Base-by-base conservation (phyloP, 2,329 filamentous ascomycete species). In the Hymenoscyphus scutula region DNA sequence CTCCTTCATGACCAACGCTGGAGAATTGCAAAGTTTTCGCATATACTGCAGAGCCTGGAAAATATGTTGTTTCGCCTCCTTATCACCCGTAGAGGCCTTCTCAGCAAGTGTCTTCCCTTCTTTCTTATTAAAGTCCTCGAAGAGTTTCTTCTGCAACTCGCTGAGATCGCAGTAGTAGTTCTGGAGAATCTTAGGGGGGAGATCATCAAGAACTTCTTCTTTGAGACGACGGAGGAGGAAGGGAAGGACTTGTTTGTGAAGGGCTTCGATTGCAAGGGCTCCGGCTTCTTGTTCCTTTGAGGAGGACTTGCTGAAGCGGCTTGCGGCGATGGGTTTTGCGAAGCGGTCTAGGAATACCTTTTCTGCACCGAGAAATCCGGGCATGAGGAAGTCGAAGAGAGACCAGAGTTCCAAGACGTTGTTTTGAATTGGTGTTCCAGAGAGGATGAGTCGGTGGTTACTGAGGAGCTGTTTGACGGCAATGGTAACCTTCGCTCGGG, bases 1-100 rank as follows among this genome's bases (percentile, higher is more conserved):
- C 59, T 95, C 92, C 73, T 97, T 98, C 82, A 99, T 91, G 10
- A 99, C 95, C 68, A 99, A 83, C 0, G 95, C 92, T 0, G 95
- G 95, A 2, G 95, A 97, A 75, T 99, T 99, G 83, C 95, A 99
- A 5, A 99, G 85, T 79, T 98, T 98, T 65, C 96, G 92, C 96
- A 99, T 99, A 78, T 99, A 99, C 75, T 99, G 96, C 53, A 99
- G 79, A 3, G 96, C 95, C 76, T 98, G 94, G 89, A 99, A 99
- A 69, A 99, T 99, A 76, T 99, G 95, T 75, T 96, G 91, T 76
- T 99, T 99, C 68, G 92, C 89, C 66, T 96, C 91, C 74, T 96
- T 96, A 73, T 97, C 94, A 30, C 90, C 88, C 30, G 87, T 88
- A 15, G 89, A 88, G 13, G 94, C 92, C 73, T 96, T 92, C 32